Conservation (phyloP, 73 alveolate species). For the Paramecium caudatum region DNA sequence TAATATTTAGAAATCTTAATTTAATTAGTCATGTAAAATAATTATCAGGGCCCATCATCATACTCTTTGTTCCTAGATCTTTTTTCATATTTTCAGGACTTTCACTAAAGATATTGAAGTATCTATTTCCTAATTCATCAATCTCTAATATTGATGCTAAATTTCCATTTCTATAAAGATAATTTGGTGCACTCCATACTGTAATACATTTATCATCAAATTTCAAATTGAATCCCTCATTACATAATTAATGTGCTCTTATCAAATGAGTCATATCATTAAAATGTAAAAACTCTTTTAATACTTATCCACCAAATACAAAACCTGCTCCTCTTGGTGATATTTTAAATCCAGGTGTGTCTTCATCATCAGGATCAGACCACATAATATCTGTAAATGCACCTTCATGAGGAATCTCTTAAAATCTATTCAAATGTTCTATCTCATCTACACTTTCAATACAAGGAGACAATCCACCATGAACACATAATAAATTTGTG, state of each 20-base stretch:
- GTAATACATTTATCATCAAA: conserved; percentile 95
- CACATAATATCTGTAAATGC: conserved; percentile 98
- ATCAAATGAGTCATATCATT: conserved; percentile 92
- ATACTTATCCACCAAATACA: conserved; percentile 97
- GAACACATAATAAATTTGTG: conserved; percentile 96
- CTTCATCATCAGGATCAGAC: conserved; percentile 98
- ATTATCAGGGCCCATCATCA: conserved; percentile 62
- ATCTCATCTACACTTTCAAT: conserved; percentile 95
- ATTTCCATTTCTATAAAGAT: conserved; percentile 93
- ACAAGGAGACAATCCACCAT: conserved; percentile 99
- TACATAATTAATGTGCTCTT: conserved; percentile 98
- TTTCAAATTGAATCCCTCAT: conserved; percentile 95
- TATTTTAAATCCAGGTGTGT: conserved; percentile 91
- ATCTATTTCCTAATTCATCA: conserved; percentile 94
- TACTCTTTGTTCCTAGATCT: conserved; percentile 72
- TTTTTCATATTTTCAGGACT: conserved; percentile 90
- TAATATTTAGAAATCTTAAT: conserved; percentile 23
- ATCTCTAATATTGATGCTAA: conserved; percentile 95
- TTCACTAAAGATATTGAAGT: conserved; percentile 94
- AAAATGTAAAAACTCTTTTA: conserved; percentile 92
- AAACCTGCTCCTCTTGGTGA: conserved; percentile 99
- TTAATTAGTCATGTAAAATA: conserved; percentile 56
- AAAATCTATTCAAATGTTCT: conserved; percentile 90
- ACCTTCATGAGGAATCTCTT: conserved; percentile 99
- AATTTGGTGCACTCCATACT: conserved; percentile 99